Evolutionary conservation across 2,329 filamentous ascomycete species (phyloP).

Genomic region (Albifimbria verrucaria): DNA sequence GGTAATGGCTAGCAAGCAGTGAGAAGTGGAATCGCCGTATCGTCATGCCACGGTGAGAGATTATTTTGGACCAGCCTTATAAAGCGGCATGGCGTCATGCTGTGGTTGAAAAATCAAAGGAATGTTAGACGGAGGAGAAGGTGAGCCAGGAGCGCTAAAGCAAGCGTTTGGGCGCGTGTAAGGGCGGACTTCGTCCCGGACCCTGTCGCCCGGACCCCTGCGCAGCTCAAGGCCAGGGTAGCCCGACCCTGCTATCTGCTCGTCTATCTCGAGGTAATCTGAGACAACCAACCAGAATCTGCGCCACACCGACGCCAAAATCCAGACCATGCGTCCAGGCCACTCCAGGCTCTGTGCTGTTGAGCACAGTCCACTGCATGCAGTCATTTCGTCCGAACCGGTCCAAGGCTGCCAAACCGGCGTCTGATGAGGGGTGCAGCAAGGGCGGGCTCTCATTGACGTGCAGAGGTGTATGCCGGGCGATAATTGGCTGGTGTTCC

Average conservation of each 20-base stretch:
- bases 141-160: not conserved
- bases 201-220: not conserved
- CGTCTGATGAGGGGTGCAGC: no score
- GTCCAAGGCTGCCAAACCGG: not conserved
- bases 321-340: constrained; percentile 1
- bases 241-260: not conserved
- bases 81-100: no score
- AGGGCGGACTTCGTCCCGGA: not conserved
- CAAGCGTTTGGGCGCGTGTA: not conserved
- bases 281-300: not conserved
- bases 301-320: not conserved
- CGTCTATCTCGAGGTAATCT: not conserved
- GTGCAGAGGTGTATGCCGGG: no score
- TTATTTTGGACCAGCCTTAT: no score
- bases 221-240: not conserved
- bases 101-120: not conserved
- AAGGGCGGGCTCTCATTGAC: no score
- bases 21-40: no score
- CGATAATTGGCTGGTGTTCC: no score
- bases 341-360: constrained; percentile 1
- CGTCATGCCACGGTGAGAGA: no score
- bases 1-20: no score
- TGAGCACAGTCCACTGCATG: not conserved
- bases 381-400: not conserved
- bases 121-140: not conserved